Percentiles rank a stretch among this genome's conserved stretches.
These are phyloP conservation scores for Leccinum solheimii DNA, from an alignment of 1,284 basidiomycete genomes.

Conservation along the genomic window DNA sequence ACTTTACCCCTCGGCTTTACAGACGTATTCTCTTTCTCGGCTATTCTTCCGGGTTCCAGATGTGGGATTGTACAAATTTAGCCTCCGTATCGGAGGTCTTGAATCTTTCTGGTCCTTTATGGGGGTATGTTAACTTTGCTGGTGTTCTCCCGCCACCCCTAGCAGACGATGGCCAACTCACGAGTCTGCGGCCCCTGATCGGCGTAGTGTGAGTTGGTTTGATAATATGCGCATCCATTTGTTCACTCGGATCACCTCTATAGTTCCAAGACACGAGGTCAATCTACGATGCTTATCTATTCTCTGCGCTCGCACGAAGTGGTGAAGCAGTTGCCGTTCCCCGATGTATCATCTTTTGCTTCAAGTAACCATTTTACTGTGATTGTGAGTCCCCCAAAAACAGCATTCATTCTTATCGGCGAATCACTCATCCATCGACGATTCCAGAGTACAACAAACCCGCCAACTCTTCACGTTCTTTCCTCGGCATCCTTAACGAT, in stretches of 20 bases:
- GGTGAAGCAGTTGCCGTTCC: slow-evolving; percentile 49
- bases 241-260: slow-evolving; percentile 10
- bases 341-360: slow-evolving; percentile 48
- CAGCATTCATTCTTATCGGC: neutral
- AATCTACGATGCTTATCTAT: slow-evolving; percentile 53
- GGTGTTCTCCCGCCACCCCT: slow-evolving; percentile 45
- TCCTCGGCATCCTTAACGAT: slow-evolving; percentile 53
- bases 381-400: slow-evolving; percentile 47
- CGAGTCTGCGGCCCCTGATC: slow-evolving; percentile 47
- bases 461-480: slow-evolving; percentile 57
- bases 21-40: slow-evolving; percentile 61
- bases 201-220: slow-evolving; percentile 54
- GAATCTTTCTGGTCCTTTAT: slow-evolving; percentile 30
- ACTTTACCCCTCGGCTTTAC: slow-evolving; percentile 1
- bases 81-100: slow-evolving; percentile 45
- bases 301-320: slow-evolving; percentile 58
- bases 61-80: slow-evolving; percentile 68
- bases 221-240: neutral
- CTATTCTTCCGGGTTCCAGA: slow-evolving; percentile 59
- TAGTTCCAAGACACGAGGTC: slow-evolving; percentile 29
- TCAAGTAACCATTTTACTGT: slow-evolving; percentile 53
- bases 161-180: slow-evolving; percentile 32
- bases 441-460: slow-evolving; percentile 55
- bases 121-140: slow-evolving; percentile 45
- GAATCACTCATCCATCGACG: neutral